A percentile compares a stretch with the other conserved stretches of the same genome.
Evolutionary conservation across 371 early-diverging fungal genomes (phyloP).

Genomic region (Nematocida displodere): DNA sequence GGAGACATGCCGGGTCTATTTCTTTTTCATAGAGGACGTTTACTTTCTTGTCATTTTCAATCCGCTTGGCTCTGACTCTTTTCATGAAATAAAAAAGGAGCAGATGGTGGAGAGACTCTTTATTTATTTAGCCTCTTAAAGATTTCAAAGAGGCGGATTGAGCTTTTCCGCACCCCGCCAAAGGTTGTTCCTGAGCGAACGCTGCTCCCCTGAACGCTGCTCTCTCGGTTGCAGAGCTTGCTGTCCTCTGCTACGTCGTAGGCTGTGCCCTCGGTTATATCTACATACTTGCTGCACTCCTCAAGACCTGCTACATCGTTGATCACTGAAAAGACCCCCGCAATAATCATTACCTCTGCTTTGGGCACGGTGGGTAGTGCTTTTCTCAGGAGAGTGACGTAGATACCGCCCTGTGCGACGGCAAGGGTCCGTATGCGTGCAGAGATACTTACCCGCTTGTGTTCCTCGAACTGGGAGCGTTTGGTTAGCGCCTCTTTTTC

Average conservation of each 20-base stretch:
- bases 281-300: slow-evolving; percentile 42
- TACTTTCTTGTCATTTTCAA: slow-evolving; percentile 51
- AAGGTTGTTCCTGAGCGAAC: slow-evolving; percentile 33
- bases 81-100: slow-evolving; percentile 45
- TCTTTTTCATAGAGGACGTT: slow-evolving; percentile 46
- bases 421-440: slow-evolving; percentile 37
- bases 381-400: slow-evolving; percentile 24
- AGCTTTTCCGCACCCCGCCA: slow-evolving; percentile 41
- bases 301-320: slow-evolving; percentile 44
- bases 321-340: slow-evolving; percentile 39
- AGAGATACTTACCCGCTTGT: slow-evolving; percentile 27
- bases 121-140: slow-evolving; percentile 43
- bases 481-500: slow-evolving; percentile 35
- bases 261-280: slow-evolving; percentile 27
- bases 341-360: slow-evolving; percentile 33
- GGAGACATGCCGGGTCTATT: slow-evolving; percentile 19
- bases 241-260: slow-evolving; percentile 47
- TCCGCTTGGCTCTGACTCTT: slow-evolving; percentile 44
- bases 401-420: slow-evolving; percentile 39
- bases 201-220: slow-evolving; percentile 45
- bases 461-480: slow-evolving; percentile 52
- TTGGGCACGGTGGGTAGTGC: slow-evolving; percentile 28
- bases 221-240: slow-evolving; percentile 37
- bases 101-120: neutral
- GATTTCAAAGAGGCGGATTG: slow-evolving; percentile 42